phyloP scores from a whole-genome alignment of 202 grass and related monocot species.

The Tripidium arundinaceum region DNA sequence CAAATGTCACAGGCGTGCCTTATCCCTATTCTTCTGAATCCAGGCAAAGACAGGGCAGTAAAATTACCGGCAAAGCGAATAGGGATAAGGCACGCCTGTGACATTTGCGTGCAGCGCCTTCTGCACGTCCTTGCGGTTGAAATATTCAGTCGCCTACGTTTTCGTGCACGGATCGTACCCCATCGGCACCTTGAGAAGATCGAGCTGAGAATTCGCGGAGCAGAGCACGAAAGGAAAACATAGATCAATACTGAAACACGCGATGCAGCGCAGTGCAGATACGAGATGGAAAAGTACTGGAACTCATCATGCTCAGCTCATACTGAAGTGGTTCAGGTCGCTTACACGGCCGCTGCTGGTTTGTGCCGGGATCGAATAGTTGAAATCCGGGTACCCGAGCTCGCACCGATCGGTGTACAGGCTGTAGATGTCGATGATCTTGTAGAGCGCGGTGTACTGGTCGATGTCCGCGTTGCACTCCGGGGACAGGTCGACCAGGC shows the following conservation, averaged over 20 bases:
- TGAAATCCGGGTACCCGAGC: slow-evolving; percentile 32
- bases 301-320: too few relatives aligned
- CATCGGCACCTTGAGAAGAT: slow-evolving; percentile 26
- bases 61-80: slow-evolving; percentile 36
- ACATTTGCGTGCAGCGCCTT: slow-evolving; percentile 42
- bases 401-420: slow-evolving; percentile 32
- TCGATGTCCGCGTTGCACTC: slow-evolving; percentile 6
- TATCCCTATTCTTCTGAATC: slow-evolving; percentile 22
- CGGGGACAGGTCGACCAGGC: background rate
- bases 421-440: slow-evolving; percentile 51
- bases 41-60: background rate
- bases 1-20: background rate
- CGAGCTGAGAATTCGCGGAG: background rate
- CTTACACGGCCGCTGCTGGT: slow-evolving; percentile 29
- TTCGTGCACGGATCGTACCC: slow-evolving; percentile 44
- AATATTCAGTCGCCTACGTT: slow-evolving; percentile 29
- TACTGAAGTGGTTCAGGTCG: background rate
- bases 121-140: slow-evolving; percentile 49
- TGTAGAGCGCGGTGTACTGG: slow-evolving; percentile 26
- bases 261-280: background rate
- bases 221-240: background rate
- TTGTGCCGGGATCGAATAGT: background rate
- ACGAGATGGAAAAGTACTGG: background rate
- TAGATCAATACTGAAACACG: background rate
- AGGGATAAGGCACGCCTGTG: background rate